A percentile compares a stretch with the other conserved stretches of the same genome.
Conservation (phyloP, 2,329 filamentous ascomycete genomes). For the Domatiomyces globalis region DNA sequence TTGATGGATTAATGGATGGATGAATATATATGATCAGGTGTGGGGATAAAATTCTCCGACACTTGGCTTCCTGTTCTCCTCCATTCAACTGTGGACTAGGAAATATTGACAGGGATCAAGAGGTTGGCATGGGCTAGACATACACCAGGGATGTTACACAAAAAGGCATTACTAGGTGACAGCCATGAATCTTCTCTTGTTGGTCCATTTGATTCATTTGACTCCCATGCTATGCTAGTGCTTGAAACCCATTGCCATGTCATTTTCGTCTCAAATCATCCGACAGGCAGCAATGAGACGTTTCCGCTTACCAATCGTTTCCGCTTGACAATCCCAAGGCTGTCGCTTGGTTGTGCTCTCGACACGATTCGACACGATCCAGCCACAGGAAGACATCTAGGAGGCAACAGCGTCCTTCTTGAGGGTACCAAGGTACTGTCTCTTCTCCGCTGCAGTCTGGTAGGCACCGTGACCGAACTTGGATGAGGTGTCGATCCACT, state of each 20-base stretch:
- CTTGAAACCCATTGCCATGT: not conserved
- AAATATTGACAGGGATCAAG: too few species aligned
- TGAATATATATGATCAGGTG: too few species aligned
- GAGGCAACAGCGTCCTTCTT: constrained; percentile 77
- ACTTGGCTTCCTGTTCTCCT: too few species aligned
- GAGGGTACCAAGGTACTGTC: constrained; percentile 91
- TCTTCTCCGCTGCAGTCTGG: constrained; percentile 98
- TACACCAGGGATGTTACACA: too few species aligned
- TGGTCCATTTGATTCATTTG: not conserved
- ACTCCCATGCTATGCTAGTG: not conserved
- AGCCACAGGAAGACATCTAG: constrained; percentile 31
- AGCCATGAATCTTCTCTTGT: not conserved
- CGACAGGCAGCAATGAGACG: not conserved
- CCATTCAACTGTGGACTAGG: too few species aligned
- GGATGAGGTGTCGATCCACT: constrained; percentile 99
- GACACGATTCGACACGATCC: too few species aligned
- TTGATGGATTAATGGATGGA: not conserved
- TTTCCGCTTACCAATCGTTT: not conserved
- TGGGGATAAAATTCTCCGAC: too few species aligned
- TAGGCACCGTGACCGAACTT: constrained; percentile 99
- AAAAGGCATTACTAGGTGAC: not conserved
- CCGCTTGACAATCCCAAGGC: not conserved
- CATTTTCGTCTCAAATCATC: not conserved
- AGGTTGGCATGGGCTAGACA: too few species aligned
- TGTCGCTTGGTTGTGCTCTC: not conserved